Conservation (phyloP, 148 eudicot genomes). For the Talinum fruticosum region DNA sequence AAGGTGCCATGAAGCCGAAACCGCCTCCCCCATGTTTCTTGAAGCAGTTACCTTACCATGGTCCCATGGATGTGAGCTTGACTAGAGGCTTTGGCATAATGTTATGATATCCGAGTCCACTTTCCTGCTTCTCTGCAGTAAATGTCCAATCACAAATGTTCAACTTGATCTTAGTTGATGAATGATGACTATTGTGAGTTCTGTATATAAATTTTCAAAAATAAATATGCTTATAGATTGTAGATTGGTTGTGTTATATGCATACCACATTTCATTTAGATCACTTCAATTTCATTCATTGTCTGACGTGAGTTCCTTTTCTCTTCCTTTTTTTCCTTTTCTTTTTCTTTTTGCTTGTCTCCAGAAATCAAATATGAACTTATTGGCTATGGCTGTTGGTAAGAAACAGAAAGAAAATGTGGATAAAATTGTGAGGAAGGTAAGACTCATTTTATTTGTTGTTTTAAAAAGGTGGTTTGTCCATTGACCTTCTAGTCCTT, state of each 20-base stretch:
- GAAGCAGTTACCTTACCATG: no score
- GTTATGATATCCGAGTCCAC: no score
- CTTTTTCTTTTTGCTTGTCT: neutral
- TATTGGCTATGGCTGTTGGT: constrained; percentile 70
- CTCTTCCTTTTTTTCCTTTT: neutral
- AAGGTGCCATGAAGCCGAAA: neutral
- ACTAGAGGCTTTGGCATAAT: no score
- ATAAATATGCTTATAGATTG: no score
- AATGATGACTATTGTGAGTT: neutral
- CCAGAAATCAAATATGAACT: constrained; percentile 37
- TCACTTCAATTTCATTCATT: neutral
- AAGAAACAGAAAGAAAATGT: constrained; percentile 56
- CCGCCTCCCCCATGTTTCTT: neutral
- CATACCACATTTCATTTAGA: neutral
- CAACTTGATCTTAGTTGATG: neutral
- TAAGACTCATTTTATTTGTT: constrained; percentile 14
- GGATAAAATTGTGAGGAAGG: constrained; percentile 55
- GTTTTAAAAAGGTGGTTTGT: neutral
- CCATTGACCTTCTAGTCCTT: neutral
- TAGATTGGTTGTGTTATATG: neutral
- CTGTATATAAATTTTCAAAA: neutral
- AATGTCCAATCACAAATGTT: neutral
- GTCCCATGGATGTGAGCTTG: no score
- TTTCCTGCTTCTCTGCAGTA: neutral
- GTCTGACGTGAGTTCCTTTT: neutral